phyloP scores from a whole-genome alignment of 176 grass and related monocot genomes.

The Bolboschoenus planiculmis region DNA sequence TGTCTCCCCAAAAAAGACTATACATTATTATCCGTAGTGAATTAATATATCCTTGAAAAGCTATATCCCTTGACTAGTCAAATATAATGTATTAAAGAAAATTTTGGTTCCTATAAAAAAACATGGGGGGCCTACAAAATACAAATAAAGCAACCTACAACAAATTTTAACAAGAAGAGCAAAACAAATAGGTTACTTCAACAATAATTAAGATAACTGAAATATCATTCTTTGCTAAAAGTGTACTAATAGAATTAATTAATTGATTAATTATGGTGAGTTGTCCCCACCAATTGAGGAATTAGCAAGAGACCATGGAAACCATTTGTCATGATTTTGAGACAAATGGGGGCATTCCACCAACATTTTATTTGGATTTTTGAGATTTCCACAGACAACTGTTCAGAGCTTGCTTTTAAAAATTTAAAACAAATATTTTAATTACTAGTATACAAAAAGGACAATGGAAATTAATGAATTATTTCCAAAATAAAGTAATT shows the following conservation, averaged over 20 bases:
- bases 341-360: background rate
- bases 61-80: background rate
- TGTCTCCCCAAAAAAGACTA: no score
- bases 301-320: background rate
- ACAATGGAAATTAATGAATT: background rate
- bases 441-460: background rate
- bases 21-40: no score
- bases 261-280: background rate
- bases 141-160: background rate
- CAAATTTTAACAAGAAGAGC: background rate
- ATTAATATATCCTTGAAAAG: background rate
- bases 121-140: background rate
- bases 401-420: background rate
- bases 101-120: background rate
- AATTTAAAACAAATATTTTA: background rate
- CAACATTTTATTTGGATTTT: conserved; percentile 8
- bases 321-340: conserved; percentile 14
- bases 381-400: background rate
- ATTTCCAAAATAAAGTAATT: background rate
- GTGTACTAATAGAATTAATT: background rate
- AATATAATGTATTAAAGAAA: background rate
- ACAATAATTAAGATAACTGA: background rate
- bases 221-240: background rate
- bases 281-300: background rate
- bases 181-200: background rate